Evolutionary conservation across 345 rosid species (phyloP), one percentile per base, ranked within the genome.

Genomic region (Reutealis trisperma): DNA sequence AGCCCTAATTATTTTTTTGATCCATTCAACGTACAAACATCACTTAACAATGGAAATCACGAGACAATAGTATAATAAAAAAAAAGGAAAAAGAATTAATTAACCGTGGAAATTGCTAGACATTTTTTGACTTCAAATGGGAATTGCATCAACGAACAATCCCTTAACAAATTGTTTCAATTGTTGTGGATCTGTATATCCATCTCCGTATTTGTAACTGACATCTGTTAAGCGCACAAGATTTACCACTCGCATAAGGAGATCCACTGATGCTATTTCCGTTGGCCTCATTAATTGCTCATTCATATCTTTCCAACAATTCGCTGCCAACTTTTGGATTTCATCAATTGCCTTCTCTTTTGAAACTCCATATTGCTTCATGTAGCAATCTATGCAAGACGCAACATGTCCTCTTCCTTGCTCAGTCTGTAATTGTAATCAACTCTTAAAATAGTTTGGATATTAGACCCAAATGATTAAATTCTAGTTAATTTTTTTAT

Each of bases 191-290:
- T 63, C 72, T 4, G 79, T 75, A 32, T 63, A 80, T 14, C 71
- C 66, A 63, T 75, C 79, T 21, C 58, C 79, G 7, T 70, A 42
- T 54, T 75, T 64, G 42, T 75, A 70, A 42, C 68, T 52, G 1
- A 70, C 64, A 27, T 80, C 72, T 1, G 63, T n/a, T 0, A 68
- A 24, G 1, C 79, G 70, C 2, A 70, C 74, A 34, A 62, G 61
- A 21, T 80, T 80, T 7, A 74, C 70, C 5, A 69, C 45, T 60
- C 71, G 24, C 62, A 54, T 55, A 9, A 75, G 52, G 8, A 70
- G 65, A 51, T 63, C 41, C 45, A 63, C 37, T 27, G 79, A 18
- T 6, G 70, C 47, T 42, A 42, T 8, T n/a, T n/a, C 5, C 1
- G 52, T 63, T 19, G 75, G 75, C 30, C 51, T 27, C 57, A 70